Evolutionary conservation across 2,329 filamentous ascomycete genomes (phyloP), one percentile per base, ranked within the genome.

Genomic region (Trematosphaeria pertusa): DNA sequence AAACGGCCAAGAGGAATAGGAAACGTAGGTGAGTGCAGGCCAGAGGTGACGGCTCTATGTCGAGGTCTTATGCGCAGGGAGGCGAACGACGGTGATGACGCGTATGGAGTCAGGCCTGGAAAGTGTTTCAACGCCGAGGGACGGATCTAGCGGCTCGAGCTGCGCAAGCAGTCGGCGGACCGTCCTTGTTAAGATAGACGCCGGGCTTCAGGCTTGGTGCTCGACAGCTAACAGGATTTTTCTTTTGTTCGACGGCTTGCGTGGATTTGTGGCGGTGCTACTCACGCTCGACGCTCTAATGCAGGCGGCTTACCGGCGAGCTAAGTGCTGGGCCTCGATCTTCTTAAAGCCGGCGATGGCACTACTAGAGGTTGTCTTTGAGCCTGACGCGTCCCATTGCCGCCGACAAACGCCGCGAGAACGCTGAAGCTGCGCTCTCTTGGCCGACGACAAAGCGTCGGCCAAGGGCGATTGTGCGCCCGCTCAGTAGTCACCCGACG

Each of bases 61-160:
- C 15, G 20, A 39, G 30, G 38, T 44, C 39, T 41, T 49, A 49
- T 44, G 46, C 4, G 40, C 19, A 4, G 21, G 12, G 40, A 28
- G 37, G 37, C 31, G 19, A 28, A 38, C 24, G 33, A 30, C 14
- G 20, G 36, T 37, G 39, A 46, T 51, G 48, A 51, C 48, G 48
- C 48, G 48, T 46, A 43, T 33, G 18, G 37, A 21, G n/a, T 18
- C 32, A 22, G 21, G 12, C 28, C 32, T n/a, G n/a, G 30, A 20
- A 39, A 19, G 33, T 33, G 43, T 40, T 46, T 46, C 38, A 21
- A 33, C 32, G 26, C 24, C 24, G 8, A 28, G 24, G n/a, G 17
- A 35, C 36, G 38, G 38, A 42, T 38, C 14, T 32, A 47, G 38
- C 37, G 44, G 44, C 44, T 28, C n/a, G n/a, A 12, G 7, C 24